Evolutionary conservation across 176 grass and related monocot species (phyloP), one percentile per base, ranked within the genome.

Genomic region (Carex kokanica): DNA sequence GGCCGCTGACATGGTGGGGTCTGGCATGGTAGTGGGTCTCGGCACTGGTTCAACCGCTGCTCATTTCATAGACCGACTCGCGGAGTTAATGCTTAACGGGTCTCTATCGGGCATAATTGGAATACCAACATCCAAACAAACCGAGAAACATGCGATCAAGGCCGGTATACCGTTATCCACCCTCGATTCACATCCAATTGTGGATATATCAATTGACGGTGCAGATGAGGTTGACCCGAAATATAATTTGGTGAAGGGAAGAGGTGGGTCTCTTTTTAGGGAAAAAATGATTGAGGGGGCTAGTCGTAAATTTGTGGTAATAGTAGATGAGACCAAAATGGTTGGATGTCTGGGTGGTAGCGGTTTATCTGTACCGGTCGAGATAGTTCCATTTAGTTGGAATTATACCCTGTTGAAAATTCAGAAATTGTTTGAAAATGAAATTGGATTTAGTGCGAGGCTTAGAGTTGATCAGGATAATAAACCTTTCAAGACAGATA

Each of bases 241-340:
- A 52, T 88, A 91, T 59, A 94, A 94, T 88, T 87, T 94, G 87
- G 89, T 91, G 36, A 94, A 94, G 80, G 92, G 92, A 32, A 85
- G 92, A 36, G 92, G 92, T 23, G 92, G 92, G 11, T 94, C 92
- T 32, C 92, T 94, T 5, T 90, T 94, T 57, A 77, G 92, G 9
- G 89, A 94, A 84, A 94, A 91, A 84, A 94, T 94, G 92, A 91
- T 94, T 69, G 92, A 94, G 87, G 85, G 85, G 53, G 85, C 92
- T 1, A 88, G 92, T 2, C 41, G 5, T 0, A 45, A 78, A 7
- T 94, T 94, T 78, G 87, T 94, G 17, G 92, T 94, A 57, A 94
- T 94, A 74, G 92, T 94, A 53, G 92, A 94, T 77, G 92, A 94
- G 73, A 87, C 92, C 61, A 94, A 94, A 81, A 78, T 94, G 74